phyloP scores from a whole-genome alignment of 208 protist species.

The Trypanosoma brucei region DNA sequence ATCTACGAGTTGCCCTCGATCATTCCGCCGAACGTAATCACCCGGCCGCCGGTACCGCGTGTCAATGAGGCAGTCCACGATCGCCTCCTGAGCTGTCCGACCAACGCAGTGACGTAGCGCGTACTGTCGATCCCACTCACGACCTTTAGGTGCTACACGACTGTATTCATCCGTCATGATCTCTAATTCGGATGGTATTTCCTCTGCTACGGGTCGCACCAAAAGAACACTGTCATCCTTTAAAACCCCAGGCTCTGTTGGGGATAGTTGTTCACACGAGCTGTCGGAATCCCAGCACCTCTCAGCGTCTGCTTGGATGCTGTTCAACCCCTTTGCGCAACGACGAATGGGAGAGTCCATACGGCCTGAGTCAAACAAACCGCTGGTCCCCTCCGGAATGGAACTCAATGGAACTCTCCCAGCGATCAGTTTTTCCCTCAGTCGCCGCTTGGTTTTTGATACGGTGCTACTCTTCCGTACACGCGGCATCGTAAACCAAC shows the following conservation, averaged over 20 bases:
- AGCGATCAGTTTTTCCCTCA: slow-evolving; percentile 4
- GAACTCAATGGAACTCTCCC: slow-evolving; percentile 1
- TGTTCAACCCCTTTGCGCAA: background rate
- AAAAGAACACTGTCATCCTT: slow-evolving; percentile 28
- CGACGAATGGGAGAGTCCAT: slow-evolving; percentile 19
- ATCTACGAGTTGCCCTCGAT: slow-evolving; percentile 13
- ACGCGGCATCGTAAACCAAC: slow-evolving; percentile 10
- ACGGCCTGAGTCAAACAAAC: slow-evolving; percentile 22
- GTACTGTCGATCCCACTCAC: slow-evolving; percentile 80
- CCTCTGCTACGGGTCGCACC: slow-evolving; percentile 37
- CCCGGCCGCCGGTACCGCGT: slow-evolving; percentile 66
- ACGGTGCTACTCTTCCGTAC: background rate
- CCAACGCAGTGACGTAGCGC: slow-evolving; percentile 53
- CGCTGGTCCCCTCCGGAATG: background rate
- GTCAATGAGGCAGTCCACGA: slow-evolving; percentile 61
- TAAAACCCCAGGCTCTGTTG: background rate
- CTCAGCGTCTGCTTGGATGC: background rate
- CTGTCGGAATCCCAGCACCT: background rate
- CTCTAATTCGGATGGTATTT: slow-evolving; percentile 21
- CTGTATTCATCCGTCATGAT: slow-evolving; percentile 14
- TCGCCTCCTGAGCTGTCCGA: slow-evolving; percentile 60
- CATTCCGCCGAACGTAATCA: slow-evolving; percentile 31
- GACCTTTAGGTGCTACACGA: slow-evolving; percentile 42
- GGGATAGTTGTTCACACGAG: background rate
- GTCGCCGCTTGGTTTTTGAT: slow-evolving; percentile 5